Evolutionary conservation across 257 asterid genomes (phyloP).

Genomic region (Primulina huaijiensis): DNA sequence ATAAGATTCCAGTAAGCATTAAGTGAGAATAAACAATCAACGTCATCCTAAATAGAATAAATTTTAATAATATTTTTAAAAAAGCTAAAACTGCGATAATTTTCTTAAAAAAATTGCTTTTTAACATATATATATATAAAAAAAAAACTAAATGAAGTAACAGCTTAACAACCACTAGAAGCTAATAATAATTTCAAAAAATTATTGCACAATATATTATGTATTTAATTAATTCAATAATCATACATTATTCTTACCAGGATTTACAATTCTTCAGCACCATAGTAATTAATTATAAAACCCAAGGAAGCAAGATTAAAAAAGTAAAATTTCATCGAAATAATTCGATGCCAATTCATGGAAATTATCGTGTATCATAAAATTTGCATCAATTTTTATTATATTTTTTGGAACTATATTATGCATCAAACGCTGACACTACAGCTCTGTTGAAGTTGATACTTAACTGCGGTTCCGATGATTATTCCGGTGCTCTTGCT

Average conservation of each 20-base stretch:
- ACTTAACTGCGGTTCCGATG: constrained; percentile 62
- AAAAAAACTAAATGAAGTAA: too few species aligned
- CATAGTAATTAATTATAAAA: background rate
- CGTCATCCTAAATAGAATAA: background rate
- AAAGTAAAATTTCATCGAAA: background rate
- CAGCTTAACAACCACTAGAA: background rate
- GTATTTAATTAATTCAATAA: background rate
- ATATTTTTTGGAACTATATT: background rate
- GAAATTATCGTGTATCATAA: background rate
- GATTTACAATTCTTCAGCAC: background rate
- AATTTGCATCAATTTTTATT: background rate
- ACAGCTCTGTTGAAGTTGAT: constrained; percentile 59
- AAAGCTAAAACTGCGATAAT: background rate
- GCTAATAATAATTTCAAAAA: background rate
- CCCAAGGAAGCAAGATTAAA: background rate
- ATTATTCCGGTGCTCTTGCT: constrained; percentile 39
- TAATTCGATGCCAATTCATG: background rate
- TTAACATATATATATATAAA: too few species aligned
- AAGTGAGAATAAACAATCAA: too few species aligned
- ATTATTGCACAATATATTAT: too few species aligned
- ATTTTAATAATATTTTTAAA: too few species aligned
- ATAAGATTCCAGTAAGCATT: background rate
- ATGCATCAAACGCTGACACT: constrained; percentile 46
- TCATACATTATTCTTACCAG: background rate
- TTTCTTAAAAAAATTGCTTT: background rate